Percentiles rank a stretch among this genome's conserved stretches.
Conservation (phyloP, 495 filamentous ascomycete species). For the Rhizodiscina lignyota region DNA sequence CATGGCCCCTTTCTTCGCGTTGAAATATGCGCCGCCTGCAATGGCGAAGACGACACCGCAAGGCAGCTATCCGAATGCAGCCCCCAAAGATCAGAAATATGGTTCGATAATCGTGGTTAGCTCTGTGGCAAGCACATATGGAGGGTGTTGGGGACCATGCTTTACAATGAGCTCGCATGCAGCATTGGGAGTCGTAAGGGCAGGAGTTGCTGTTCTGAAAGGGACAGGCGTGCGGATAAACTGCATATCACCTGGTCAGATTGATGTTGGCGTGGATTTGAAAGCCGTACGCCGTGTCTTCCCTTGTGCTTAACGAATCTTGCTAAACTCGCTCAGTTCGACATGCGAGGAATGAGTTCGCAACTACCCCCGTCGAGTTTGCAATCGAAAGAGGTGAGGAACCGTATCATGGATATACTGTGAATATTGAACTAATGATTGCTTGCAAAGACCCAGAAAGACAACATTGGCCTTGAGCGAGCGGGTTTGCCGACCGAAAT, state of each 20-base stretch:
- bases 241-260: conserved; percentile 39
- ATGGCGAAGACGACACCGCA: conserved; percentile 39
- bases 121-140: conserved; percentile 37
- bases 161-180: conserved; percentile 44
- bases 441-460: conserved; percentile 17
- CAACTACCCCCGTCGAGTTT: conserved; percentile 38
- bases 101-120: conserved; percentile 42
- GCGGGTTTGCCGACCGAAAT: conserved; percentile 37
- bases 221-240: conserved; percentile 43
- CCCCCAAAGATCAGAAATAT: conserved; percentile 36
- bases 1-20: conserved; percentile 42
- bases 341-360: conserved; percentile 34
- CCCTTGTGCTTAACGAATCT: background rate
- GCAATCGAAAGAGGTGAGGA: conserved; percentile 35
- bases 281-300: conserved; percentile 16
- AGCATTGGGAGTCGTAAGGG: conserved; percentile 38
- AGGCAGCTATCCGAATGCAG: conserved; percentile 40
- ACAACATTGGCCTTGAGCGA: conserved; percentile 29
- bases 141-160: conserved; percentile 37
- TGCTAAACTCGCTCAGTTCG: conserved; percentile 22
- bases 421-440: background rate
- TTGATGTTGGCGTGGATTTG: conserved; percentile 40
- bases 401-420: conserved; percentile 1
- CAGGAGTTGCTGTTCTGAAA: conserved; percentile 39
- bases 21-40: conserved; percentile 44